Base-by-base conservation (phyloP, 495 filamentous ascomycete species). In the Eremomyces bilateralis region DNA sequence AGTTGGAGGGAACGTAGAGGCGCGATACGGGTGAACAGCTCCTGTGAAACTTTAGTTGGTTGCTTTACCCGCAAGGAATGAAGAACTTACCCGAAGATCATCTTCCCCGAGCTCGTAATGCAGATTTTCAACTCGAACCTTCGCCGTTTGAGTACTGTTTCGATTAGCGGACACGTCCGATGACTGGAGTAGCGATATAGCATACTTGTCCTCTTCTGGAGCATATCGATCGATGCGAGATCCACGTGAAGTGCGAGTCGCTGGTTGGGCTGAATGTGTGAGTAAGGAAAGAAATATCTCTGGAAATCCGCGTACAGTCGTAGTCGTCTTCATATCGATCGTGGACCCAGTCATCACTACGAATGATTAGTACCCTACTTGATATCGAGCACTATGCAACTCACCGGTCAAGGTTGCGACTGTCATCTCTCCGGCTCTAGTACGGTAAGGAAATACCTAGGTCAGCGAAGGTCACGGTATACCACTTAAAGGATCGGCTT, bases 81-180 rank as follows among this genome's bases (percentile, higher is more conserved):
- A n/a, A 15, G 28, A 37, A 40, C 37, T 20, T 41, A 47, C 85
- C 48, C 80, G 64, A 33, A 94, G 67, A 48, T 94, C 85, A 20
- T 69, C 71, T 53, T 85, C 76, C 17, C 76, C 81, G 36, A 94
- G 66, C 28, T 94, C 85, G 56, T 91, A 94, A 55, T 94, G 85
- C 32, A 94, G 56, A 51, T 93, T 93, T 41, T 91, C 81, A 31
- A 94, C 74, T 35, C 74, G 75, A 41, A 94, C 54, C 53, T 80
- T 84, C 33, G 73, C 63, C 45, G n/a, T n/a, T n/a, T n/a, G n/a
- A n/a, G n/a, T n/a, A n/a, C n/a, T n/a, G n/a, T n/a, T n/a, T n/a
- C n/a, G n/a, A n/a, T n/a, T n/a, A n/a, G n/a, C n/a, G n/a, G n/a
- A n/a, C n/a, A n/a, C n/a, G n/a, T n/a, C n/a, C n/a, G n/a, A n/a